phyloP scores from a whole-genome alignment of 2,329 filamentous ascomycete species.

The Fusarium mexicanum region DNA sequence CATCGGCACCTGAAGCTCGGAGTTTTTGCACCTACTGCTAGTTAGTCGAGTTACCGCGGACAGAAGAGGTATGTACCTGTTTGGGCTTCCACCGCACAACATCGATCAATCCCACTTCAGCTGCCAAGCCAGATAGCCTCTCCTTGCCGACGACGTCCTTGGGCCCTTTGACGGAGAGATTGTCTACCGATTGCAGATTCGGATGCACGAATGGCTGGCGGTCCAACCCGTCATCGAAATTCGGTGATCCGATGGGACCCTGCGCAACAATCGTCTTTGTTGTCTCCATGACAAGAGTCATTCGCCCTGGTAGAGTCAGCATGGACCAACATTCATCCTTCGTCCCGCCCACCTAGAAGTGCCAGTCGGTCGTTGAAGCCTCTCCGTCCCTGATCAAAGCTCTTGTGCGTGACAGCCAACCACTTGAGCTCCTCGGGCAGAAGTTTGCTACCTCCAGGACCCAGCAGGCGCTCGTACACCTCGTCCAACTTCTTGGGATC shows the following conservation, averaged over 20 bases:
- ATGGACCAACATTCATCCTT: neutral
- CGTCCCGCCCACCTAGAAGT: slow-evolving; percentile 74
- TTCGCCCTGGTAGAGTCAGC: slow-evolving; percentile 45
- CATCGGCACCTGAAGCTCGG: slow-evolving; percentile 74
- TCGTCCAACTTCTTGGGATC: slow-evolving; percentile 78
- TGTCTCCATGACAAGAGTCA: slow-evolving; percentile 52
- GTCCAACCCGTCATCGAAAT: slow-evolving; percentile 58
- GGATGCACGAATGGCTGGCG: slow-evolving; percentile 76
- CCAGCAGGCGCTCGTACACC: slow-evolving; percentile 81
- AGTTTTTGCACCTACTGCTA: slow-evolving; percentile 69
- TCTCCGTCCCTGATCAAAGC: slow-evolving; percentile 92
- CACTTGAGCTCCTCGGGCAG: slow-evolving; percentile 94
- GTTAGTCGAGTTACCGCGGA: neutral
- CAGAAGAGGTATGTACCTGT: slow-evolving; percentile 64
- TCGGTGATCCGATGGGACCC: slow-evolving; percentile 41
- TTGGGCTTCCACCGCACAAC: slow-evolving; percentile 91
- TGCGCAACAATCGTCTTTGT: slow-evolving; percentile 52
- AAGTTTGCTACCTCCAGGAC: slow-evolving; percentile 74
- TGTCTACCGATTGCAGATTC: slow-evolving; percentile 76
- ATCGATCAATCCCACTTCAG: slow-evolving; percentile 73
- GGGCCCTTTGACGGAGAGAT: slow-evolving; percentile 71
- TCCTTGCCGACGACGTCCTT: slow-evolving; percentile 69
- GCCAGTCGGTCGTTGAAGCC: slow-evolving; percentile 94
- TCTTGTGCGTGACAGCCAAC: slow-evolving; percentile 97
- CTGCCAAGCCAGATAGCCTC: slow-evolving; percentile 74